A percentile compares a stretch with the other conserved stretches of the same genome.
These are phyloP conservation scores for Bruguiera parviflora DNA, from an alignment of 345 rosid genomes.

Conservation along the genomic window DNA sequence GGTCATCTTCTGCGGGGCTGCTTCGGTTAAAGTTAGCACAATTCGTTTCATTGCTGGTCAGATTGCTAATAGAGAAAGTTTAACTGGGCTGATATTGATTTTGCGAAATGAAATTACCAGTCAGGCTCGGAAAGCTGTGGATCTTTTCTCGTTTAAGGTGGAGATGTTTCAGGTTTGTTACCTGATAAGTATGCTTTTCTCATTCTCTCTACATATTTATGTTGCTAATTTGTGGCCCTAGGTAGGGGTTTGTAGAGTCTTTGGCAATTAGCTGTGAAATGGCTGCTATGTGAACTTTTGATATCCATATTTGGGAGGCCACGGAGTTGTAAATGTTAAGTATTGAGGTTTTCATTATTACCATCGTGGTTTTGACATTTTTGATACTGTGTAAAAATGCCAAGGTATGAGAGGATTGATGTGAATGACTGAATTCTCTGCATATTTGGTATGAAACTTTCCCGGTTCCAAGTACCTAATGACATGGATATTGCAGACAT, in stretches of 20 bases:
- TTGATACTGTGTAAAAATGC: not conserved
- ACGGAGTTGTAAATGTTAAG: not conserved
- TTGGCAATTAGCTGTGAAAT: not conserved
- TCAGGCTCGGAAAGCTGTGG: constrained; percentile 73
- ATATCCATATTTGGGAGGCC: not conserved
- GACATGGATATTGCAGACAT: too few species aligned
- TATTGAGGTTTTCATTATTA: not conserved
- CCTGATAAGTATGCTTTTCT: not conserved
- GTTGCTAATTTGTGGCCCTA: not conserved
- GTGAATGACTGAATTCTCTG: too few species aligned
- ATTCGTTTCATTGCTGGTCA: constrained; percentile 56
- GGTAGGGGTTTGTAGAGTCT: too few species aligned
- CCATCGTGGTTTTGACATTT: not conserved
- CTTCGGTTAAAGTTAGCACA: constrained; percentile 56
- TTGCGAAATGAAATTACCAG: constrained; percentile 69
- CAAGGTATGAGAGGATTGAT: too few species aligned
- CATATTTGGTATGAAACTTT: too few species aligned
- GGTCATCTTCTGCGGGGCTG: constrained; percentile 65
- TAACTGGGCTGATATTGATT: constrained; percentile 62
- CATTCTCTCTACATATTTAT: not conserved
- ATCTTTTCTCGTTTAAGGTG: constrained; percentile 69
- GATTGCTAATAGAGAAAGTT: constrained; percentile 52
- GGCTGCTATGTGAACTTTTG: not conserved
- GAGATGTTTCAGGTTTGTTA: constrained; percentile 75
- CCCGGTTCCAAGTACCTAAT: too few species aligned